Conservation (phyloP, 345 rosid genomes). For the Citrus unshiu region DNA sequence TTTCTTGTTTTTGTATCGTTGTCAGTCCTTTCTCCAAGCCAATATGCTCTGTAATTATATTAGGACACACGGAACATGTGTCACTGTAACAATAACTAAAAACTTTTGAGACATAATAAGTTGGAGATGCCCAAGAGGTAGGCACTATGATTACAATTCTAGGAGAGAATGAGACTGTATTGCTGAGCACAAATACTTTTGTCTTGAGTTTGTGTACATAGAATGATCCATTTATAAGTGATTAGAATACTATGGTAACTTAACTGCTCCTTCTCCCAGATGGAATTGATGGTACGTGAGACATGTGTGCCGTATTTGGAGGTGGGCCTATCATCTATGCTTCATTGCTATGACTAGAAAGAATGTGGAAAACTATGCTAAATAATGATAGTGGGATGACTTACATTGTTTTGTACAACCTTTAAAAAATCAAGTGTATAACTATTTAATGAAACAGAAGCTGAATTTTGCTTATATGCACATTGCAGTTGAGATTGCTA, state of each 20-base stretch:
- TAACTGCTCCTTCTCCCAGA: conserved; percentile 88
- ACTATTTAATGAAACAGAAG: conserved; percentile 1
- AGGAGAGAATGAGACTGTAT: background rate
- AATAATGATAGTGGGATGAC: background rate
- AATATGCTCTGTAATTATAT: background rate
- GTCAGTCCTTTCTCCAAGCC: background rate
- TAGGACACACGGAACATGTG: background rate
- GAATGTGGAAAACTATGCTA: conserved; percentile 4
- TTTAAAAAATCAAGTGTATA: background rate
- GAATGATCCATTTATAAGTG: conserved; percentile 14
- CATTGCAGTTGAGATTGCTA: background rate
- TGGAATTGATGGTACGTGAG: conserved; percentile 96
- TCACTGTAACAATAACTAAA: background rate
- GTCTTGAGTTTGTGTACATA: conserved; percentile 14
- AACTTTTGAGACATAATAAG: background rate
- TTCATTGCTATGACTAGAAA: conserved; percentile 18
- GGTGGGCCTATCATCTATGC: conserved; percentile 61
- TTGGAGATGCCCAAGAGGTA: background rate
- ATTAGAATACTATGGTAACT: conserved; percentile 33
- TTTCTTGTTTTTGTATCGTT: background rate
- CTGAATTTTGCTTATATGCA: background rate
- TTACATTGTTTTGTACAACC: background rate
- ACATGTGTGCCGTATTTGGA: conserved; percentile 65
- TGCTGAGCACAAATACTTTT: background rate
- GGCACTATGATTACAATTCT: background rate